These are phyloP conservation scores for Cercospora janseana DNA, from an alignment of 2,329 filamentous ascomycete genomes.

Conservation along the genomic window DNA sequence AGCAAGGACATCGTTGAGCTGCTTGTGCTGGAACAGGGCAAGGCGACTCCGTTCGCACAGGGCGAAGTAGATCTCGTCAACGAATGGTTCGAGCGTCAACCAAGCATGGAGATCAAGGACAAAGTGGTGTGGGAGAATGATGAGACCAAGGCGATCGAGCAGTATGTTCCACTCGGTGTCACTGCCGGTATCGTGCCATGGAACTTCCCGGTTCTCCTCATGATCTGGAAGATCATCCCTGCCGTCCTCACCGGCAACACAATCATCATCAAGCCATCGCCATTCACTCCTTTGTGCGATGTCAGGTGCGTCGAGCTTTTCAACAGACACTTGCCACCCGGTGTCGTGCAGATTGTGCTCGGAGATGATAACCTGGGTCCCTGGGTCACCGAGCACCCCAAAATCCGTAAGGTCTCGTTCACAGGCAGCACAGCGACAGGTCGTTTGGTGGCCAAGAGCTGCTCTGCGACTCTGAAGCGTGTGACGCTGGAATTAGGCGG, in stretches of 20 bases:
- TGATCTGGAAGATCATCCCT: constrained; percentile 65
- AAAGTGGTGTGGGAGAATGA: constrained; percentile 24
- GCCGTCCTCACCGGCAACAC: constrained; percentile 83
- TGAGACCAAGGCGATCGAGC: constrained; percentile 22
- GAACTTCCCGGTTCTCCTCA: constrained; percentile 54
- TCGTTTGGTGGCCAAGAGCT: constrained; percentile 75
- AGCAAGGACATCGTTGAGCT: constrained; percentile 20
- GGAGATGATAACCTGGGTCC: constrained; percentile 61
- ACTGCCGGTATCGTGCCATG: constrained; percentile 37
- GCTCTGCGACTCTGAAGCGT: constrained; percentile 50
- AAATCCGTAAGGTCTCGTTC: constrained; percentile 78
- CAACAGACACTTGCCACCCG: constrained; percentile 66
- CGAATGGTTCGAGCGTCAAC: constrained; percentile 25
- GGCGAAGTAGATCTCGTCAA: constrained; percentile 24
- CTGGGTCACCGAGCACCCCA: constrained; percentile 62
- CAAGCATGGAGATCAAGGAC: constrained; percentile 25
- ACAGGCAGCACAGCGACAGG: constrained; percentile 87
- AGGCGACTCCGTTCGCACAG: constrained; percentile 21
- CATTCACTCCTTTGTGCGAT: constrained; percentile 67
- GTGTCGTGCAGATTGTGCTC: constrained; percentile 88
- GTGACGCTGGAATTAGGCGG: constrained; percentile 88
- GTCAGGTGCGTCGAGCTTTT: constrained; percentile 78
- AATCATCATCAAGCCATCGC: constrained; percentile 88
- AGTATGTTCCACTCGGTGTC: constrained; percentile 25
- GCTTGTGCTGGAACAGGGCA: constrained; percentile 26